Base-by-base conservation (phyloP, 371 early-diverging fungal genomes). In the Rhizopus sp. region DNA sequence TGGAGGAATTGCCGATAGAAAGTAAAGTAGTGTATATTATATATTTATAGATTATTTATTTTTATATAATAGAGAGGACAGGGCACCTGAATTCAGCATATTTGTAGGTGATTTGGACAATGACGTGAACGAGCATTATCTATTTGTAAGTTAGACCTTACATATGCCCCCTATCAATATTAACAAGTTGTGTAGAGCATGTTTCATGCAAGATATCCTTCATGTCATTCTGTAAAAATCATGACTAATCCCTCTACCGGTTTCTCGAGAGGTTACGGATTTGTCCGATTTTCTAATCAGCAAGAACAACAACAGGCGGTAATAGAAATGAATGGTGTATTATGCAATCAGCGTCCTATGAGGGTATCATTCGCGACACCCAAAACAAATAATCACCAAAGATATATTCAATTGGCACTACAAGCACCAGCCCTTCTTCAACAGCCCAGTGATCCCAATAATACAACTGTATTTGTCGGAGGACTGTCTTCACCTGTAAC, bases 381-480 rank as follows among this genome's bases (percentile, higher is more conserved):
- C n/a, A 92, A 91, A 69, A 79, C 78, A 62, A 78, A 76, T 44
- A 55, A 55, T 12, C 46, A 51, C 3, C 42, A 59, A 33, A 47
- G 62, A 37, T 66, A 66, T 30, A 7, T 54, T 40, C 62, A 66
- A 54, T 41, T 66, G 42, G 67, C 70, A 49, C 72, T 72, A 46
- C 75, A 76, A 32, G 77, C 73, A 51, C 68, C 62, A 50, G 77
- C 66, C 54, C 64, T 64, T 5, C 70, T 68, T 29, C 75, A 78
- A 40, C 83, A 81, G 31, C 57, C 72, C 12, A 77, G 69, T 10
- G 97, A 97, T 67, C 94, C 94, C 38, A 87, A 75, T 70, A 95
- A 94, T 70, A 95, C 96, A 3, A 95, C 97, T 1, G 94, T 97
- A 23, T 97, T 97, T 80, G 93, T 97, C 4, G 97, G 97, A 9